Base-by-base conservation (phyloP, 2,329 filamentous ascomycete species). In the Cladorrhinum sp. region DNA sequence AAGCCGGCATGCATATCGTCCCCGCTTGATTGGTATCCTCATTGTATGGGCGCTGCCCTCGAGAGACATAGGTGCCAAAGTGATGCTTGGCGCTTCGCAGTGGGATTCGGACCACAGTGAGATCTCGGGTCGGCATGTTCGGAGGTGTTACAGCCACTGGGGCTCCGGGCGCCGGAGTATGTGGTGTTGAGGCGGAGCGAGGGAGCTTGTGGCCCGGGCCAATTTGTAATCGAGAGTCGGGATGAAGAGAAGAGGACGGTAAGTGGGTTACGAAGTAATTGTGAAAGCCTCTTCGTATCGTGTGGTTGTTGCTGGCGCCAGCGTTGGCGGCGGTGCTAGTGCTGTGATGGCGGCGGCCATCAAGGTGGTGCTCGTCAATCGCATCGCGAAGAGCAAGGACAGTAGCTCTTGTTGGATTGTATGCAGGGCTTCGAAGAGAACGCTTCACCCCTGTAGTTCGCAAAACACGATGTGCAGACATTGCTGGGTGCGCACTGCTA, bases 211-310 rank as follows among this genome's bases (percentile, higher is more conserved):
- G 92, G 67, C 91, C 89, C 28, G 86, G 86, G 2, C 86, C 87
- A 26, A 78, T 72, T 18, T 82, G 76, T 21, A 80, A 77, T 59
- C 86, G 82, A 36, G 90, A 90, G 75, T 98, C 94, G 7, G 95
- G 94, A 69, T 97, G 91, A 50, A 96, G 82, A 2, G 93, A 97
- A 14, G 92, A 96, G 18, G 92, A 96, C 3, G 95, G 94, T 1
- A 99, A 84, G 74, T 97, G 92, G 8, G 95, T 96, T 62, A 98
- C 91, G 75, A 99, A 99, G 79, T 99, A 98, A 69, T 96, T 92
- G 78, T 97, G 92, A 75, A 98, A 98, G 64, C 76, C 74, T 53
- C 84, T 82, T 57, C 76, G 16, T 8, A 16, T 46, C n/a, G 42
- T 46, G 78, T 36, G 23, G 12, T 39, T 28, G 55, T 33, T 12